Evolutionary conservation across 2,329 filamentous ascomycete genomes (phyloP).

Genomic region (Fusarium albosuccineum): DNA sequence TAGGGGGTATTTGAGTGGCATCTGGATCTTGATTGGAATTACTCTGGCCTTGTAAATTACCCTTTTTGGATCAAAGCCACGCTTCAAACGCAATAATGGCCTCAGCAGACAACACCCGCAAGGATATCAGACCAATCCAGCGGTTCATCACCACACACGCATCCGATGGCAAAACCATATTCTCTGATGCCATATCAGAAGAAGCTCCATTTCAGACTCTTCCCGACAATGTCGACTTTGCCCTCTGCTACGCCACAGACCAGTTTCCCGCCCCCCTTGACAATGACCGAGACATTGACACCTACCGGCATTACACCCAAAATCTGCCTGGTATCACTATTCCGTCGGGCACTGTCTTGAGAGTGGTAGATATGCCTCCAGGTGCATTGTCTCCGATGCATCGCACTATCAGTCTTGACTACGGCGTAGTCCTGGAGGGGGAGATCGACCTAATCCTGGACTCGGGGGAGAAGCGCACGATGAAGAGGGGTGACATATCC

Average conservation of each 20-base stretch:
- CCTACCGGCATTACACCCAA: conserved; percentile 4
- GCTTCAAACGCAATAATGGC: not conserved
- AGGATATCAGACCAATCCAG: conserved; percentile 9
- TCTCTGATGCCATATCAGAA: conserved; percentile 4
- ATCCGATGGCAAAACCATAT: conserved; percentile 3
- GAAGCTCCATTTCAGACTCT: not conserved
- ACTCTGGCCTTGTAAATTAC: not conserved
- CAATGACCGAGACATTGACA: not conserved
- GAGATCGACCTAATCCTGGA: conserved; percentile 7
- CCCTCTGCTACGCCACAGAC: conserved; percentile 14
- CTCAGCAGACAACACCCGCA: not conserved
- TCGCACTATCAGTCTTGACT: conserved; percentile 9
- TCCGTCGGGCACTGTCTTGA: not conserved
- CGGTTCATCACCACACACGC: conserved; percentile 11
- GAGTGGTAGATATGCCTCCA: conserved; percentile 6
- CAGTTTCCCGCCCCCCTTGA: not conserved
- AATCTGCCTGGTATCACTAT: conserved; percentile 12
- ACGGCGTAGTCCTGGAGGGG: not conserved
- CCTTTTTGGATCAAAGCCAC: conserved; percentile 2
- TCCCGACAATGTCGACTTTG: conserved; percentile 7
- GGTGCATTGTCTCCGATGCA: conserved; percentile 7
- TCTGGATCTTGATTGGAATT: not conserved
- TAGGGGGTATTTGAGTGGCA: not conserved
- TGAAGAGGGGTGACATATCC: conserved; percentile 6
- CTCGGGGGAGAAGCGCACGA: conserved; percentile 1